Conservation (phyloP, 176 grass and related monocot species). For the Pontederia crassipes region DNA sequence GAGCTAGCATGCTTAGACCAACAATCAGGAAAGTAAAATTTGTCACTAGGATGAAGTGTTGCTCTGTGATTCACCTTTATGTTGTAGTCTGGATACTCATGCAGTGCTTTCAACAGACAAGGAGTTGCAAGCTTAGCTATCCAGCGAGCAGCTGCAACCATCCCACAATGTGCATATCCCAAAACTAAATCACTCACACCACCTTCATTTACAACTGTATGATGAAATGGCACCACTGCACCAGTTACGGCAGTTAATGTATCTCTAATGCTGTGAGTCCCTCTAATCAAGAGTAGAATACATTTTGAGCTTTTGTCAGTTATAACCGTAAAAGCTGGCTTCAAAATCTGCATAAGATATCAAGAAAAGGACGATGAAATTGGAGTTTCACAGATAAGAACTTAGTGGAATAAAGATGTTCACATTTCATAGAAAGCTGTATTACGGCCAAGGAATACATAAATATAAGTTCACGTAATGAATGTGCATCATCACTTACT, state of each 20-base stretch:
- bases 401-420: not conserved
- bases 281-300: slow-evolving; percentile 88
- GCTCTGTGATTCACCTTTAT: slow-evolving; percentile 39
- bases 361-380: not conserved
- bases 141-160: slow-evolving; percentile 97
- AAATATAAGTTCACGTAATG: slow-evolving; percentile 1
- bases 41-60: not conserved
- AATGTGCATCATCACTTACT: slow-evolving; percentile 41
- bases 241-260: slow-evolving; percentile 89
- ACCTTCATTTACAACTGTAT: slow-evolving; percentile 80
- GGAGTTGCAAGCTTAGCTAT: slow-evolving; percentile 88
- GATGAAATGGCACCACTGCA: slow-evolving; percentile 94
- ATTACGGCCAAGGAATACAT: slow-evolving; percentile 14
- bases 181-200: slow-evolving; percentile 87
- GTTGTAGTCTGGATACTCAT: slow-evolving; percentile 55
- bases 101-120: slow-evolving; percentile 60
- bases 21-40: not conserved
- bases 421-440: too few species aligned
- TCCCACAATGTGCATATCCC: slow-evolving; percentile 98
- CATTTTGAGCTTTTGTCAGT: slow-evolving; percentile 66
- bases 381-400: not conserved
- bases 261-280: slow-evolving; percentile 96
- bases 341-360: slow-evolving; percentile 67
- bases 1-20: too few species aligned
- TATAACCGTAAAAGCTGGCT: slow-evolving; percentile 89